Conservation (phyloP, 2,329 filamentous ascomycete species). For the Colletotrichum horii region DNA sequence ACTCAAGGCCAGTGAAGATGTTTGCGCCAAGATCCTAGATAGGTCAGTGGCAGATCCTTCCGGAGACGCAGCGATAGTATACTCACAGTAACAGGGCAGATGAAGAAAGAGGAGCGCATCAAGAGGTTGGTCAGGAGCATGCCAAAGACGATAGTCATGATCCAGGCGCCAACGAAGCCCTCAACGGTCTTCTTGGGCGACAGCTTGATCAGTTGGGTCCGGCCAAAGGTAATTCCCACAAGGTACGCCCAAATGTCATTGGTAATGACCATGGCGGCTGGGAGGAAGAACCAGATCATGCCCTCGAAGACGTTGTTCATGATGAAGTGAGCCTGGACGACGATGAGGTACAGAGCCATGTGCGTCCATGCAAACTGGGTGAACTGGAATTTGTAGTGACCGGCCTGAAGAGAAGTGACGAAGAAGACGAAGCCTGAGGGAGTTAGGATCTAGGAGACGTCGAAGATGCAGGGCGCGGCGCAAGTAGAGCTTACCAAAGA, state of each 20-base stretch:
- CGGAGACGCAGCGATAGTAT: not conserved
- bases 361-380: slow-evolving; percentile 99
- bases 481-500: slow-evolving; percentile 73
- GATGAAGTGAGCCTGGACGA: slow-evolving; percentile 97
- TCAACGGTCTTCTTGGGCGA: slow-evolving; percentile 99
- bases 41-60: not conserved
- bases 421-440: slow-evolving; percentile 92
- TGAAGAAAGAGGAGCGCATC: slow-evolving; percentile 94
- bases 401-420: slow-evolving; percentile 90
- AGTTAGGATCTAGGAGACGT: slow-evolving; percentile 29
- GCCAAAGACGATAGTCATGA: slow-evolving; percentile 90
- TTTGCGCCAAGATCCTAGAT: slow-evolving; percentile 85
- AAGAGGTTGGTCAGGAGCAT: slow-evolving; percentile 82
- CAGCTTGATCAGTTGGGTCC: slow-evolving; percentile 95
- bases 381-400: slow-evolving; percentile 98
- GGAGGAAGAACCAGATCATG: slow-evolving; percentile 99
- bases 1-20: slow-evolving; percentile 87
- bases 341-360: slow-evolving; percentile 97
- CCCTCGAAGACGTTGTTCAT: slow-evolving; percentile 99
- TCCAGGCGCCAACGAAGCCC: slow-evolving; percentile 94
- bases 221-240: slow-evolving; percentile 94
- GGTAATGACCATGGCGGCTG: slow-evolving; percentile 92
- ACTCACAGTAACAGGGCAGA: slow-evolving; percentile 88
- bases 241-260: slow-evolving; percentile 99
- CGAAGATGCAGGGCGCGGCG: not conserved